Evolutionary conservation across 1,284 basidiomycete species (phyloP), one percentile per base, ranked within the genome.

Genomic region (Apiotrichum brassicae): DNA sequence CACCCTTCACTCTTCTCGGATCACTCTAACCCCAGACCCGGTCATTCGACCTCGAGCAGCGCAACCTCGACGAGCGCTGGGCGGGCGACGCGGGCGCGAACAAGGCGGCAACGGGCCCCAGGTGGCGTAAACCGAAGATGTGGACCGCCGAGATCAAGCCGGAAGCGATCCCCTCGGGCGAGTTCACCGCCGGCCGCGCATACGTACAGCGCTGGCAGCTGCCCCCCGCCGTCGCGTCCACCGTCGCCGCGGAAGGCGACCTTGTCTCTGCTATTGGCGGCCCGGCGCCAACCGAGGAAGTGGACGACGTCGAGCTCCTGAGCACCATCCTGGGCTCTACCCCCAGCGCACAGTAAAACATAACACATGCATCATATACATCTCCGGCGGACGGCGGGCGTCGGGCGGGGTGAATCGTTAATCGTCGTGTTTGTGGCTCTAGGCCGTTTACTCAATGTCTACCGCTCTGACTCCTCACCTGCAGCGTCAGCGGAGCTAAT

Each of bases 171-270:
- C 52, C 53, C n/a, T 28, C 35, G 1, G 58, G 57, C 13, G 51
- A 55, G 35, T 74, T 70, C 49, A 55, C 63, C 2, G 62, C 58
- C 20, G 71, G 68, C 3, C 34, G 54, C 47, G 54, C 24, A 4
- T 74, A 73, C 52, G 58, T 63, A 20, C 41, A 57, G 45, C 59
- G 57, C 28, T 74, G 72, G 72, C 55, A 52, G 19, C 46, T 65
- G 43, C 69, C 66, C 3, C 34, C 53, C 2, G 49, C 62, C 1
- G 47, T 54, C n/a, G 34, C 41, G 34, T 28, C 23, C 18, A 34
- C 24, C 19, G 46, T 18, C 6, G 20, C 45, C 14, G 46, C 46
- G 14, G 36, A 45, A 32, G 53, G 49, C 38, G 56, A 60, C 34
- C 56, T 58, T 39, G 49, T 58, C 32, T 30, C 37, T 5, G 50